A percentile compares a stretch with the other conserved stretches of the same genome.
Evolutionary conservation across 2,329 filamentous ascomycete genomes (phyloP).

Genomic region (Hypoxylon sp.): DNA sequence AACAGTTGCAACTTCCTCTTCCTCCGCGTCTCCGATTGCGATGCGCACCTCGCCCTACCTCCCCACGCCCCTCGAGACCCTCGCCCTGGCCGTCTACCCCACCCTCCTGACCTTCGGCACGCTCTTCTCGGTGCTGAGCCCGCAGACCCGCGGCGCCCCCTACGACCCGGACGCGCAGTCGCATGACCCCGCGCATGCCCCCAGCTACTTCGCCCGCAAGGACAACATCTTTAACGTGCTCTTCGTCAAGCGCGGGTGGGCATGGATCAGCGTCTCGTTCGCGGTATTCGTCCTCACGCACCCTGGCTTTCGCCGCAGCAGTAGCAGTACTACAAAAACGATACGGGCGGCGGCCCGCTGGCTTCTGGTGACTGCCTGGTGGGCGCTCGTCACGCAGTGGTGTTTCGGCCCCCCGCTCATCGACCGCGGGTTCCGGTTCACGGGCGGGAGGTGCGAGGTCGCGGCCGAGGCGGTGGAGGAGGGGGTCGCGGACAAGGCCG

Average conservation of each 20-base stretch:
- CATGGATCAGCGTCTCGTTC: slow-evolving; percentile 86
- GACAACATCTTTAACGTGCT: slow-evolving; percentile 90
- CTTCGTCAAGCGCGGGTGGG: slow-evolving; percentile 97
- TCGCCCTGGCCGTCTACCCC: slow-evolving; percentile 79
- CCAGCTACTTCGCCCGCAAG: slow-evolving; percentile 94
- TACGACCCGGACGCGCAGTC: slow-evolving; percentile 74
- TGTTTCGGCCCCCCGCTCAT: slow-evolving; percentile 92
- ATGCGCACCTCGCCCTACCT: slow-evolving; percentile 68
- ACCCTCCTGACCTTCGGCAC: slow-evolving; percentile 82
- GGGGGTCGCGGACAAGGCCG: slow-evolving; percentile 59
- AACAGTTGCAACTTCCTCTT: slow-evolving; percentile 30
- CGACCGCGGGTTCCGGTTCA: slow-evolving; percentile 88
- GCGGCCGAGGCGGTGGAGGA: slow-evolving; percentile 61
- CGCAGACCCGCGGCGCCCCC: slow-evolving; percentile 71
- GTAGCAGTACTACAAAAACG: slow-evolving; percentile 57
- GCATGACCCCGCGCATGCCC: slow-evolving; percentile 70
- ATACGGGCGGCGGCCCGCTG: slow-evolving; percentile 76
- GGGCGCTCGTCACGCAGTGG: slow-evolving; percentile 94
- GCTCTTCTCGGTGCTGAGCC: slow-evolving; percentile 82
- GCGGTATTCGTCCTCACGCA: slow-evolving; percentile 76
- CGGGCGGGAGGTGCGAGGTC: slow-evolving; percentile 83
- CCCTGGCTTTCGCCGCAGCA: slow-evolving; percentile 59
- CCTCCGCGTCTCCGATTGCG: slow-evolving; percentile 13
- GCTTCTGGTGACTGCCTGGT: slow-evolving; percentile 77
- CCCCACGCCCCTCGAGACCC: slow-evolving; percentile 75